Evolutionary conservation across 345 rosid species (phyloP), one percentile per base, ranked within the genome.

Genomic region (Gossypium herbaceum): DNA sequence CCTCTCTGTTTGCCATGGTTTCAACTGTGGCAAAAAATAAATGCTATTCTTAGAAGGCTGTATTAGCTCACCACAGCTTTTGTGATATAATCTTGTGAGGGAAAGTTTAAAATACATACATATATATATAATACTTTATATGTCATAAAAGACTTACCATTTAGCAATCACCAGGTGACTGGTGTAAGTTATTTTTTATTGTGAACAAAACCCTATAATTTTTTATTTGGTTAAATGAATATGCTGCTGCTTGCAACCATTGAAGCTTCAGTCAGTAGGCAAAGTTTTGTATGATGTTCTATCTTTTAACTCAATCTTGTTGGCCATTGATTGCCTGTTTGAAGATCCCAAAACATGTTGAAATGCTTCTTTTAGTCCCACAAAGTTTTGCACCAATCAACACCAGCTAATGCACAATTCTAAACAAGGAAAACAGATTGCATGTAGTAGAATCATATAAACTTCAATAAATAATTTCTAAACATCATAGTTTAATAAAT

Each of bases 1-100:
- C 54, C 79, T 94, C 52, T 86, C 97, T 0, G 64, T 94, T 66
- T 94, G 97, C 84, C 97, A 77, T 73, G 97, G 98, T 62, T 94
- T 92, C 89, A 88, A 67, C 72, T 84, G 89, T 8, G 77, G 83
- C 0, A 56, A 56, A 69, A 80, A 81, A 66, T 77, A 80, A 79
- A 67, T 19, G 34, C n/a, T 41, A 7, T 10, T 71, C 29, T 54
- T 50, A 61, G 10, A 57, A 48, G 68, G 60, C 50, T 41, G 10
- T 65, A 27, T 73, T 66, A 45, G 25, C 20, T 69, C 56, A 16
- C 59, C 19, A 0, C 50, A 50, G 75, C 76, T 69, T 70, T 62
- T 66, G 74, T 68, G 52, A 47, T 66, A 51, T 66, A 51, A 64
- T 56, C 67, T 54, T 78, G 73, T n/a, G 45, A 77, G 60, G 29